Percentiles rank a stretch among this genome's conserved stretches.
Evolutionary conservation across 176 grass and related monocot species (phyloP).

Genomic region (Olyra latifolia): DNA sequence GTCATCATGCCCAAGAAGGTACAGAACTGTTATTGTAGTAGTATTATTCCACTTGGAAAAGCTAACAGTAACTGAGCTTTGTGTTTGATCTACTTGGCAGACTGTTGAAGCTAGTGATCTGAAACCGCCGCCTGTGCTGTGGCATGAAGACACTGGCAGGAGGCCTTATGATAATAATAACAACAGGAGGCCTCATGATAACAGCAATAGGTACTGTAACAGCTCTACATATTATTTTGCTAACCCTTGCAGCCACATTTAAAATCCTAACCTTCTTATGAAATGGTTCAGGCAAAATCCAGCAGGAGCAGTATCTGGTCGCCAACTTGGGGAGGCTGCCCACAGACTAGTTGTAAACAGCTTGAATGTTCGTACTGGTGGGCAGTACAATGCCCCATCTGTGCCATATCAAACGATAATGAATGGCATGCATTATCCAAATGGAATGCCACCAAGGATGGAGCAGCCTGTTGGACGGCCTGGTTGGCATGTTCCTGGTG

Average conservation of each 20-base stretch:
- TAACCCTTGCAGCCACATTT: not conserved
- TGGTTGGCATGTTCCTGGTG: conserved; percentile 41
- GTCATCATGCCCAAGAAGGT: conserved; percentile 97
- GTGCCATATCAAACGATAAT: conserved; percentile 49
- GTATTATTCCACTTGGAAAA: conserved; percentile 1
- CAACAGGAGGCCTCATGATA: conserved; percentile 54
- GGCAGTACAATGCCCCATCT: conserved; percentile 36
- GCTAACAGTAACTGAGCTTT: not conserved
- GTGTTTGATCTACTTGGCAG: conserved; percentile 49
- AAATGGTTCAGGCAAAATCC: conserved; percentile 72
- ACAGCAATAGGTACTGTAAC: conserved; percentile 47
- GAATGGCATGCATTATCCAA: conserved; percentile 50
- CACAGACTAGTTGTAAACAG: conserved; percentile 83
- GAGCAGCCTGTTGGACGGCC: conserved; percentile 44
- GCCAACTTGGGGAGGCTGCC: conserved; percentile 77
- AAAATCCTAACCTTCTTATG: conserved; percentile 13
- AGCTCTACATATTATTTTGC: not conserved
- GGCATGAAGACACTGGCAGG: conserved; percentile 93
- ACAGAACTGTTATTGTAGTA: conserved; percentile 3
- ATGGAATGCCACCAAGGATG: conserved; percentile 39
- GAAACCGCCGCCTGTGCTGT: conserved; percentile 88
- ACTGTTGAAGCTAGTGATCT: conserved; percentile 76
- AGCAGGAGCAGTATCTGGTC: conserved; percentile 67
- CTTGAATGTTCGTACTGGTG: conserved; percentile 47
- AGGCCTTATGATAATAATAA: conserved; percentile 60